Evolutionary conservation across 2,329 filamentous ascomycete genomes (phyloP).

Genomic region (Diaporthe citriasiana): DNA sequence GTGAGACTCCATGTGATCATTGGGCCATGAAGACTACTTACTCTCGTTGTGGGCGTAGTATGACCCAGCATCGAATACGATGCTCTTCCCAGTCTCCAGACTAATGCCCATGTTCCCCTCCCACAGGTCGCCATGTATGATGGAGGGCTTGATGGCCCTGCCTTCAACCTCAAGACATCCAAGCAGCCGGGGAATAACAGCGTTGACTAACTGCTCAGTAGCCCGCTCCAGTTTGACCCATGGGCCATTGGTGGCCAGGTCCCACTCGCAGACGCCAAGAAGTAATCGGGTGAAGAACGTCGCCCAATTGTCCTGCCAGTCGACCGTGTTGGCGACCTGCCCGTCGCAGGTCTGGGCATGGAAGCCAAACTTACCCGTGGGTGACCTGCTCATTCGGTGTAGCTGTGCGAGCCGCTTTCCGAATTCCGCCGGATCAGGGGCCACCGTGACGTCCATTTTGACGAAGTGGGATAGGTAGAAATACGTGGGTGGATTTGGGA

Average conservation of each 20-base stretch:
- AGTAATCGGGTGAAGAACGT: constrained; percentile 54
- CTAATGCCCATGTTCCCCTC: constrained; percentile 56
- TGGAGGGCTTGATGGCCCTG: constrained; percentile 47
- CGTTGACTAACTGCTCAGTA: constrained; percentile 42
- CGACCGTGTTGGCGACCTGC: constrained; percentile 46
- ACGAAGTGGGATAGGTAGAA: constrained; percentile 53
- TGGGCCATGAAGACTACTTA: too few relatives aligned
- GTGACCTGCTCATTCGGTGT: constrained; percentile 42
- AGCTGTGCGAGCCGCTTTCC: constrained; percentile 40
- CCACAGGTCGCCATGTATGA: constrained; percentile 59
- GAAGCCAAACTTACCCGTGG: constrained; percentile 55
- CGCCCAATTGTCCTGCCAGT: constrained; percentile 57
- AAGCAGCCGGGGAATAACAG: constrained; percentile 51
- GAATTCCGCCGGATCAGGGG: constrained; percentile 40
- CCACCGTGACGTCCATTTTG: constrained; percentile 45
- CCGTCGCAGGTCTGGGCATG: constrained; percentile 52
- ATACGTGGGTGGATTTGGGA: constrained; percentile 39
- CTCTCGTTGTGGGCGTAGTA: constrained; percentile 52
- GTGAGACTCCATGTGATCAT: too few relatives aligned
- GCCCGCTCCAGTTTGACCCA: constrained; percentile 50
- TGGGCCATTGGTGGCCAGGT: constrained; percentile 50
- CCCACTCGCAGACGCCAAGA: constrained; percentile 47
- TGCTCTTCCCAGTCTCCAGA: constrained; percentile 49
- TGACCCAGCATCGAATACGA: constrained; percentile 50
- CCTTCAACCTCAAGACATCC: constrained; percentile 46